phyloP scores from a whole-genome alignment of 208 protist genomes.

The Leishmania tropica region DNA sequence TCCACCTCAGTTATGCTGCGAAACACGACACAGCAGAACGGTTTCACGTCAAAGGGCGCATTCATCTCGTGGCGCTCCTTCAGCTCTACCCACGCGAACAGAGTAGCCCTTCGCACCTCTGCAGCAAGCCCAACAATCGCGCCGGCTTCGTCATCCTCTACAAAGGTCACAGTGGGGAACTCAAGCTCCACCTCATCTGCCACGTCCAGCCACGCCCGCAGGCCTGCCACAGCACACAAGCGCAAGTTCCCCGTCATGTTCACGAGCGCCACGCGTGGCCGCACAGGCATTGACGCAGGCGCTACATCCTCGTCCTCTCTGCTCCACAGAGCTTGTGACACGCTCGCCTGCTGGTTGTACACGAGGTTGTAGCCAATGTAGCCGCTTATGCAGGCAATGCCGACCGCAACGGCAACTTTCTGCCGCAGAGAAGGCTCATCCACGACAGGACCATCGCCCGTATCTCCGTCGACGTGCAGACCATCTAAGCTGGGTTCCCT shows the following conservation, averaged over 20 bases:
- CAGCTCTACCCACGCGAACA: conserved; percentile 57
- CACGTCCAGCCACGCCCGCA: conserved; percentile 34
- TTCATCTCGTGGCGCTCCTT: background rate
- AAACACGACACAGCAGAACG: conserved; percentile 45
- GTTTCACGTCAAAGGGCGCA: background rate
- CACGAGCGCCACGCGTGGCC: conserved; percentile 42
- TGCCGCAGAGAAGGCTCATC: conserved; percentile 2
- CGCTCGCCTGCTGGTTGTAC: conserved; percentile 7
- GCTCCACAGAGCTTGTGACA: conserved; percentile 56
- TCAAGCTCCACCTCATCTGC: conserved; percentile 32
- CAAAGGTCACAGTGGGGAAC: conserved; percentile 60
- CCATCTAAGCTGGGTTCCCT: background rate
- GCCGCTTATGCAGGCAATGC: conserved; percentile 43
- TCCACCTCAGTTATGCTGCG: conserved; percentile 47
- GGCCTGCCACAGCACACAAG: conserved; percentile 18
- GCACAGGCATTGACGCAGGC: background rate
- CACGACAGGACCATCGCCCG: background rate
- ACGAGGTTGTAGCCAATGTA: conserved; percentile 54
- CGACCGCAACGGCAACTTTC: conserved; percentile 34
- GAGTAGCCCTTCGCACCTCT: conserved; percentile 38
- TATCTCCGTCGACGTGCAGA: background rate
- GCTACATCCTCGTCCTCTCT: background rate
- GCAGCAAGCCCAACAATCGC: conserved; percentile 32
- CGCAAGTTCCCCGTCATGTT: conserved; percentile 53
- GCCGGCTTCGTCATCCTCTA: conserved; percentile 50